Conservation (phyloP, 164 flowering plant genomes). For the Tetracentron sinense region DNA sequence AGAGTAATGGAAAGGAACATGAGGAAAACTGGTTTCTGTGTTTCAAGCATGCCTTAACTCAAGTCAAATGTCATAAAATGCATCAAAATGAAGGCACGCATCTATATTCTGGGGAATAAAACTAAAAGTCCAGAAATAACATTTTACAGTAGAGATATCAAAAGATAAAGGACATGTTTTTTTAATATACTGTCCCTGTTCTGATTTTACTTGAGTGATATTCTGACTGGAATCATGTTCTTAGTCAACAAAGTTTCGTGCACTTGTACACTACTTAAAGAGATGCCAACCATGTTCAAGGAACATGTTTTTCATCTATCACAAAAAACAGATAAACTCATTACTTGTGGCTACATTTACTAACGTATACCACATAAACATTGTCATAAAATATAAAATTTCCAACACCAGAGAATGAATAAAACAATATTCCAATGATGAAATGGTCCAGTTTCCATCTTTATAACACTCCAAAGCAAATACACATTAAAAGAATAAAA, state of each 20-base stretch:
- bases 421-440: background rate
- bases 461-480: conserved; percentile 3
- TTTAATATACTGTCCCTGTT: too few species aligned
- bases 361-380: background rate
- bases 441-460: background rate
- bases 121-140: too few species aligned
- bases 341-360: background rate
- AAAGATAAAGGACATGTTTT: too few species aligned
- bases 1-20: too few species aligned
- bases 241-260: background rate
- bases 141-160: too few species aligned
- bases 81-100: too few species aligned
- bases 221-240: background rate
- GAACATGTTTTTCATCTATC: background rate
- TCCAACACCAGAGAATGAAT: too few species aligned
- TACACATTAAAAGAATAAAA: conserved; percentile 20
- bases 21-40: too few species aligned
- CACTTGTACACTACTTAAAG: background rate
- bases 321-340: background rate
- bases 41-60: too few species aligned
- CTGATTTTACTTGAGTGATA: too few species aligned
- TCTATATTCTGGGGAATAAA: too few species aligned
- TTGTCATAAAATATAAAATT: background rate
- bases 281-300: background rate
- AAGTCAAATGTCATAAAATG: too few species aligned